phyloP scores from a whole-genome alignment of 179 eudicot species.

The Beta lomatogona region DNA sequence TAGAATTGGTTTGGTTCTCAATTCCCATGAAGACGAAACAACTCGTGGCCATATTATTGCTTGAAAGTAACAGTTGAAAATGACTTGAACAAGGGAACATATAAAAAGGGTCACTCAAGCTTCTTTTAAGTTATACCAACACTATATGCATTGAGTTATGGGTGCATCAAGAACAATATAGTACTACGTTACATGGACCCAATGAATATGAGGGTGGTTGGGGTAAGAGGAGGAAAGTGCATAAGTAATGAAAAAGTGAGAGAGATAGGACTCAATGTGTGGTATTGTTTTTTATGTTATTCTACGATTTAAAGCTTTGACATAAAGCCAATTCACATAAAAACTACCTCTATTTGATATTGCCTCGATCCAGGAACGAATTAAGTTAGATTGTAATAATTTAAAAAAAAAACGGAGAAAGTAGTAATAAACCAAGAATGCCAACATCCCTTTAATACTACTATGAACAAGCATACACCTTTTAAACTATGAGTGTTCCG shows the following conservation, averaged over 20 bases:
- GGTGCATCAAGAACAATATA: background rate
- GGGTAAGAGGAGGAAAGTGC: background rate
- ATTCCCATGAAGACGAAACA: slow-evolving; percentile 23
- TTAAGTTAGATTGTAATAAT: too few relatives aligned
- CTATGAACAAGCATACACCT: too few relatives aligned
- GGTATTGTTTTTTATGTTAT: background rate
- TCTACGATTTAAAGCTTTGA: background rate
- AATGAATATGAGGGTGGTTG: background rate
- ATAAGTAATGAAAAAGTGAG: too few relatives aligned
- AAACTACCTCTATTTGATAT: background rate
- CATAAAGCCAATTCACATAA: background rate
- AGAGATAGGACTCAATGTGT: too few relatives aligned
- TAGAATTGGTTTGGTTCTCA: slow-evolving; percentile 6
- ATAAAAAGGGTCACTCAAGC: background rate
- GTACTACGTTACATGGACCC: slow-evolving; percentile 12
- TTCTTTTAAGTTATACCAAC: too few relatives aligned
- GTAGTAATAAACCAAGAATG: too few relatives aligned
- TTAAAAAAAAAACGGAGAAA: too few relatives aligned
- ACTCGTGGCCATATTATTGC: slow-evolving; percentile 21
- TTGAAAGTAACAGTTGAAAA: slow-evolving; percentile 13
- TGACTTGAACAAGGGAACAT: slow-evolving; percentile 25
- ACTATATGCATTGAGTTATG: too few relatives aligned
- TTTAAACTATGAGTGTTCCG: too few relatives aligned
- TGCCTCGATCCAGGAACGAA: too few relatives aligned
- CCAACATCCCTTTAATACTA: too few relatives aligned